Evolutionary conservation across 345 rosid species (phyloP), one percentile per base, ranked within the genome.

Genomic region (Turnera subulata): DNA sequence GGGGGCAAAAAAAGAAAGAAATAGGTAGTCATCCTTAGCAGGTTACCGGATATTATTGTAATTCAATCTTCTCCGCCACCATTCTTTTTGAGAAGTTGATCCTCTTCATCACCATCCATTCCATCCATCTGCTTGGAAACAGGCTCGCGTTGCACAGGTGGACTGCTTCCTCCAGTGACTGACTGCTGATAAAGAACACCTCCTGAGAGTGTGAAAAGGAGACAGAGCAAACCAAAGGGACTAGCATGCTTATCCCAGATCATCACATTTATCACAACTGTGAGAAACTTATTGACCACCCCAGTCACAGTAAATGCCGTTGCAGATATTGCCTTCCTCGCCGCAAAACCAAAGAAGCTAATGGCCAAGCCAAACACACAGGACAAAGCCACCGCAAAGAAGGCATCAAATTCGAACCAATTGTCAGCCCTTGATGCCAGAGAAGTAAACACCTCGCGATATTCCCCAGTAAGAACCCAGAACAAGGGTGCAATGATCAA

Each of bases 241-340:
- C 76, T 83, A 0, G 97, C 99, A 55, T 93, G 99, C 71, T 93
- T 93, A 65, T 89, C 99, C 99, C 99, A 93, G 47, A 93, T 87
- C 70, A 84, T 6, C 53, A 93, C 96, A 78, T 93, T 93, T 72
- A 93, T 89, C 55, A 82, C 83, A 65, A 93, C 97, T 0, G 97
- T 93, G 44, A 93, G 91, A 44, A 93, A 93, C 83, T 93, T 93
- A 66, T 93, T 93, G 38, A 93, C 99, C 56, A 93, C 99, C 26
- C 99, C 99, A 11, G 97, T 93, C 37, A 93, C 99, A 0, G 99
- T 93, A 59, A 89, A 93, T 4, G 99, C 99, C 0, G 99, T 93
- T 9, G 99, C 99, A 4, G 99, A 93, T 23, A 93, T 81, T 0
- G 96, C 97, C 76, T 71, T 81, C 75, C 99, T 82, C 11, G 99